Conservation (phyloP, 495 filamentous ascomycete species). For the Tuber umbilicatum region DNA sequence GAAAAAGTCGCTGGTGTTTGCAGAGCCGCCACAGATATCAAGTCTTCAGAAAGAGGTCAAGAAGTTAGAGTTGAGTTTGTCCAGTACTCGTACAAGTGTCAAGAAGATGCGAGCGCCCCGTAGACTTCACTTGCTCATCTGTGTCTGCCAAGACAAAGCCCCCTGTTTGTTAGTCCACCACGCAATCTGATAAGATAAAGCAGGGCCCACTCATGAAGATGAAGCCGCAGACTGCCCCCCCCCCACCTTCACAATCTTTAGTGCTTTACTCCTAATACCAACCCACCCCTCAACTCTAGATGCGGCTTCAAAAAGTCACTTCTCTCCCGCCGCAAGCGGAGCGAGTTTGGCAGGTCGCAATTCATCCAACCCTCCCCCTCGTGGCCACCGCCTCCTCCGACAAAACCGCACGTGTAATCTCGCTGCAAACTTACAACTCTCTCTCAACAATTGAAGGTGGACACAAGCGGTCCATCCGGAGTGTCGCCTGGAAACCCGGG, state of each 20-base stretch:
- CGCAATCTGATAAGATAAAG: background rate
- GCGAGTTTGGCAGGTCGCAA: slow-evolving; percentile 75
- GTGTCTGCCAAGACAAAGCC: background rate
- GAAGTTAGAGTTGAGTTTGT: background rate
- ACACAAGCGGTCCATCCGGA: slow-evolving; percentile 78
- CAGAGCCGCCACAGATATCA: background rate
- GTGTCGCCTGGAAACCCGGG: slow-evolving; percentile 76
- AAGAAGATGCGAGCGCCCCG: background rate
- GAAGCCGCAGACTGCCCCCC: background rate
- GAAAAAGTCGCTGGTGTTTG: background rate
- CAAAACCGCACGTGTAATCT: slow-evolving; percentile 81
- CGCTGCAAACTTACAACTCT: slow-evolving; percentile 67
- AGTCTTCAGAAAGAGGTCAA: background rate
- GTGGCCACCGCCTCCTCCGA: slow-evolving; percentile 81
- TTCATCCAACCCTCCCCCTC: slow-evolving; percentile 80
- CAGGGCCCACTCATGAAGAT: background rate
- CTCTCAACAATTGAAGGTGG: slow-evolving; percentile 76
- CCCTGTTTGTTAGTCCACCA: background rate
- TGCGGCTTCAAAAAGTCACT: slow-evolving; percentile 42
- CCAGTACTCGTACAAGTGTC: background rate
- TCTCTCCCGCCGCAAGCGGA: slow-evolving; percentile 65
- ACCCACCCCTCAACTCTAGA: slow-evolving; percentile 7
- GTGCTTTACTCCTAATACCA: slow-evolving; percentile 10
- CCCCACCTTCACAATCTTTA: slow-evolving; percentile 6
- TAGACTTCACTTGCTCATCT: background rate